phyloP scores from a whole-genome alignment of 1,139 yeast genomes.

The Geotrichum phurueaensis region DNA sequence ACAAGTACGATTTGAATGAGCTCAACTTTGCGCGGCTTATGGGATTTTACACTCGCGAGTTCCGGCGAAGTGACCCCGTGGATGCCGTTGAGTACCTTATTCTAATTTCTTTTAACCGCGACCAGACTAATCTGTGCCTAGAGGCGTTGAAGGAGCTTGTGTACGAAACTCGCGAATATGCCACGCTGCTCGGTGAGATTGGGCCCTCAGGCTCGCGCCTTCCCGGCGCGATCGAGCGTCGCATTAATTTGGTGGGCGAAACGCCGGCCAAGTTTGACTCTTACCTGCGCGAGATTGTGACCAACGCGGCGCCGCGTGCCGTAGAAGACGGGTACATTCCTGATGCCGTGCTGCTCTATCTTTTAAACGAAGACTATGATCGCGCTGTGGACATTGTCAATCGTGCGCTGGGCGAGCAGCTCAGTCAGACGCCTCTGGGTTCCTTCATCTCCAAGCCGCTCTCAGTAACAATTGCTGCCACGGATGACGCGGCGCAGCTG shows the following conservation, averaged over 20 bases:
- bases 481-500: conserved; percentile 38
- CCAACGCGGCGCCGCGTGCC: conserved; percentile 78
- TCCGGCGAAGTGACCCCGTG: conserved; percentile 79
- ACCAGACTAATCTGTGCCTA: conserved; percentile 53
- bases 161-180: conserved; percentile 79
- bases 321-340: conserved; percentile 87
- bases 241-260: conserved; percentile 62
- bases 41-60: conserved; percentile 59
- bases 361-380: conserved; percentile 81
- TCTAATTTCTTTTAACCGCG: conserved; percentile 53
- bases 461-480: conserved; percentile 32
- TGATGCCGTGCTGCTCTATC: conserved; percentile 81
- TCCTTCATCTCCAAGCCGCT: conserved; percentile 23
- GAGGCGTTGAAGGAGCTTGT: conserved; percentile 81
- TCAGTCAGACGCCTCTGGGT: conserved; percentile 68
- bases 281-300: conserved; percentile 64
- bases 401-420: conserved; percentile 69
- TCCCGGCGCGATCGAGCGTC: conserved; percentile 81
- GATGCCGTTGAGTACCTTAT: conserved; percentile 86
- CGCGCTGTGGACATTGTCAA: conserved; percentile 73
- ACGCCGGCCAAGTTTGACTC: conserved; percentile 48
- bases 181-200: conserved; percentile 72
- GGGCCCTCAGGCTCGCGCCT: conserved; percentile 67
- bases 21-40: conserved; percentile 37
- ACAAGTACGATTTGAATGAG: conserved; percentile 25